Conservation (phyloP, 306 rosid species). For the Psophocarpus tetragonolobus region DNA sequence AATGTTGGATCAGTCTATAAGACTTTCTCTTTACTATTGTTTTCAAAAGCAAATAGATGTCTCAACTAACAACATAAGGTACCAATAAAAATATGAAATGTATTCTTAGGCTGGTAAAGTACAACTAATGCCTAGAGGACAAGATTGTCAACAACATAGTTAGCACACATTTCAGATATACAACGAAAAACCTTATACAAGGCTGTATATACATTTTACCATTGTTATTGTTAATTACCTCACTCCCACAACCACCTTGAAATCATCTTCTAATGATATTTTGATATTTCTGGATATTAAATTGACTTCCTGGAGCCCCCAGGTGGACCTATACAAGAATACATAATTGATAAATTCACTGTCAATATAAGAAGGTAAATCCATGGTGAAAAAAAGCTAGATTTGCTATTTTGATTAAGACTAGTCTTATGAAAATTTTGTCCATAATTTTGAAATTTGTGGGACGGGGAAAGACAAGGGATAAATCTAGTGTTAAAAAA, state of each 20-base stretch:
- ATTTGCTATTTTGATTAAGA: conserved; percentile 41
- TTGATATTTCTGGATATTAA: conserved; percentile 90
- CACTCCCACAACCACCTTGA: conserved; percentile 83
- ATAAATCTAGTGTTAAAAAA: not conserved
- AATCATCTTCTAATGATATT: conserved; percentile 95
- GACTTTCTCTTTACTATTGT: not conserved
- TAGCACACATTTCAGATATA: conserved; percentile 35
- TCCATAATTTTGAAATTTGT: conserved; percentile 4
- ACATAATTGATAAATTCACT: conserved; percentile 26
- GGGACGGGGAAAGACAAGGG: not conserved
- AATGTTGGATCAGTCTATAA: not conserved
- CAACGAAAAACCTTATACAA: not conserved
- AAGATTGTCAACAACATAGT: conserved; percentile 63
- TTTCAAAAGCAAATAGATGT: not conserved
- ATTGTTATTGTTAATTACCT: conserved; percentile 55
- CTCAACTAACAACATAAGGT: not conserved
- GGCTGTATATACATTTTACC: not conserved
- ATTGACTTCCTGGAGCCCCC: conserved; percentile 85
- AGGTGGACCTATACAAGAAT: conserved; percentile 74
- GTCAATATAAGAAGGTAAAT: conserved; percentile 19
- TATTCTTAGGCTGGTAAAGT: conserved; percentile 33
- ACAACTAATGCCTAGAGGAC: conserved; percentile 86
- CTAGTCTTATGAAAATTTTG: conserved; percentile 27
- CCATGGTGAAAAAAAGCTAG: not conserved
- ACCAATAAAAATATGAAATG: not conserved